phyloP scores from a whole-genome alignment of 495 filamentous ascomycete genomes.

The Aspergillus incahuasiensis region DNA sequence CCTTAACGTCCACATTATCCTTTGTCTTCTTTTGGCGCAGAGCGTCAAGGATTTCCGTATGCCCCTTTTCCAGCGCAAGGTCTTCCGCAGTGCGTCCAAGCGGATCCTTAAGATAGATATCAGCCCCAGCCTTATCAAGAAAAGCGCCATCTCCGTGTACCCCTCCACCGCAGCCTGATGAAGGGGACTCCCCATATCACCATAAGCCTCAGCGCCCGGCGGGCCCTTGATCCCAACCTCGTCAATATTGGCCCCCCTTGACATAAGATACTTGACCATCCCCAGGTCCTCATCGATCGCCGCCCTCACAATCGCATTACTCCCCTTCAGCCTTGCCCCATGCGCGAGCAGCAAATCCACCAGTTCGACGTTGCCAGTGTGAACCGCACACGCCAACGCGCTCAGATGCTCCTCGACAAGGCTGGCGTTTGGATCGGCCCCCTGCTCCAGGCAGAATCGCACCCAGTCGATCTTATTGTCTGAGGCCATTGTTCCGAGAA shows the following conservation, averaged over 20 bases:
- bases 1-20: neutral
- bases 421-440: constrained; percentile 6
- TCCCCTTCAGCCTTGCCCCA: constrained; percentile 1
- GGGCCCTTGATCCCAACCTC: constrained; percentile 6
- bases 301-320: neutral
- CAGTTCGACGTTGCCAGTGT: constrained; percentile 9
- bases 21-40: no score
- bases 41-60: constrained; percentile 5
- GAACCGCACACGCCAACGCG: constrained; percentile 1
- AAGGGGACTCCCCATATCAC: constrained; percentile 9
- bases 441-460: constrained; percentile 6
- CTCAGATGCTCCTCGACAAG: constrained; percentile 4
- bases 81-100: neutral
- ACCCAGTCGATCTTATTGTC: constrained; percentile 3
- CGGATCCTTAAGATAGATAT: neutral
- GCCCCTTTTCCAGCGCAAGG: neutral
- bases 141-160: constrained; percentile 1
- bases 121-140: constrained; percentile 8
- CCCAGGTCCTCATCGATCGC: neutral
- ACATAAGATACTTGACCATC: constrained; percentile 6
- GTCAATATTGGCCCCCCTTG: constrained; percentile 12
- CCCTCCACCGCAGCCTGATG: neutral
- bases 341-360: constrained; percentile 1
- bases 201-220: neutral
- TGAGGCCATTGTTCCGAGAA: neutral